Evolutionary conservation across 805 yeast species (phyloP).

Genomic region (Kodamaea jinghongensis): DNA sequence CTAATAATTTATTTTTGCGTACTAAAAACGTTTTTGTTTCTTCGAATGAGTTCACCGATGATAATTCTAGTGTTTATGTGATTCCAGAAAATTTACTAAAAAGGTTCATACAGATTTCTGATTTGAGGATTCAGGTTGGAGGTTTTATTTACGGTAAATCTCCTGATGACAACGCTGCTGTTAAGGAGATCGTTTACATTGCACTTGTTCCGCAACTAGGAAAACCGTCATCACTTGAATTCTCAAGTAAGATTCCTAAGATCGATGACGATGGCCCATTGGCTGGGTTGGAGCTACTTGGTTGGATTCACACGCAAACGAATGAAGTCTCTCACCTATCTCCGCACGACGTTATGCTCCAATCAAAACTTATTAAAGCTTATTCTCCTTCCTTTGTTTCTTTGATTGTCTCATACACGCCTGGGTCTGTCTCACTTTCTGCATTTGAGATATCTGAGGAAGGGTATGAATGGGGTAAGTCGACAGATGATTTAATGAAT

Average conservation of each 20-base stretch:
- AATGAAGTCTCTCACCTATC: constrained; percentile 61
- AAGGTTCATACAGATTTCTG: constrained; percentile 77
- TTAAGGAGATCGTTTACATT: constrained; percentile 74
- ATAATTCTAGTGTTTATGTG: constrained; percentile 61
- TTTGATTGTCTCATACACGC: constrained; percentile 66
- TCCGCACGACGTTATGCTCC: constrained; percentile 68
- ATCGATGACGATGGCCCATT: constrained; percentile 27
- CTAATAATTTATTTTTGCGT: constrained; percentile 69
- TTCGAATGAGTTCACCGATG: constrained; percentile 50
- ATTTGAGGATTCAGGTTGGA: constrained; percentile 76
- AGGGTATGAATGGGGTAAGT: constrained; percentile 77
- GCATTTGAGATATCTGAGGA: constrained; percentile 59
- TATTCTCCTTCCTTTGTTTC: constrained; percentile 45
- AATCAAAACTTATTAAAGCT: constrained; percentile 41
- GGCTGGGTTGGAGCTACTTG: constrained; percentile 67
- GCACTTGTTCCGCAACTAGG: constrained; percentile 90
- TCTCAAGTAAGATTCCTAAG: constrained; percentile 49
- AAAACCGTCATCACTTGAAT: constrained; percentile 58
- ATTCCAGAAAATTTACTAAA: constrained; percentile 79
- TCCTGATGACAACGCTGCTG: constrained; percentile 64
- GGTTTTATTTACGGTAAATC: constrained; percentile 80
- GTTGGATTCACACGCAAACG: constrained; percentile 92
- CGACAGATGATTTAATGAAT: constrained; percentile 55
- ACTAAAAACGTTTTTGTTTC: constrained; percentile 69
- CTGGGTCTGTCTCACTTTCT: constrained; percentile 80